phyloP scores from a whole-genome alignment of 2,329 filamentous ascomycete genomes.

The Phoma herbarum region DNA sequence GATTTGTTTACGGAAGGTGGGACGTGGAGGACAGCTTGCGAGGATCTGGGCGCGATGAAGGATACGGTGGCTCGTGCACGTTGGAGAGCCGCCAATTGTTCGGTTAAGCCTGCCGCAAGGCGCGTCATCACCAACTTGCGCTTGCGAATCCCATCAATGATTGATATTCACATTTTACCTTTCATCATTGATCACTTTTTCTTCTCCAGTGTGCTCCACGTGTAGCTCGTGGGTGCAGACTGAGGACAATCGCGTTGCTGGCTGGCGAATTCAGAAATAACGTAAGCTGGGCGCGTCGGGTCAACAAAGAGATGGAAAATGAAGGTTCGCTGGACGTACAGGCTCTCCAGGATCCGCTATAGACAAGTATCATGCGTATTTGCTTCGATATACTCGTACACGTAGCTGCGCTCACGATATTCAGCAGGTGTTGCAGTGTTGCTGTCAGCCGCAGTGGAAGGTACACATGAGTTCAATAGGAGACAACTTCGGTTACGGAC shows the following conservation, averaged over 20 bases:
- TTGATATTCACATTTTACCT: too few relatives aligned
- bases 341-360: not conserved
- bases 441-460: not conserved
- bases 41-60: constrained; percentile 19
- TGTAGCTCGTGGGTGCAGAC: not conserved
- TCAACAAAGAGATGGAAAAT: not conserved
- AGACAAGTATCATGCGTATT: too few relatives aligned
- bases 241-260: not conserved
- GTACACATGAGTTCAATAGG: not conserved
- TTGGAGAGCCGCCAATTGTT: not conserved
- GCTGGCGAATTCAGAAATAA: not conserved
- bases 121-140: not conserved
- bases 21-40: constrained; percentile 33
- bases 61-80: constrained; percentile 4
- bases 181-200: too few relatives aligned
- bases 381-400: not conserved
- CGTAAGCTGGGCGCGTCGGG: not conserved
- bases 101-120: not conserved
- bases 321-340: not conserved
- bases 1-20: constrained; percentile 4
- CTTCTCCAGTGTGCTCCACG: not conserved
- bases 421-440: not conserved
- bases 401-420: not conserved
- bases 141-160: too few relatives aligned
- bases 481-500: not conserved